phyloP scores from a whole-genome alignment of 1,139 yeast species.

The Spathaspora sp. region DNA sequence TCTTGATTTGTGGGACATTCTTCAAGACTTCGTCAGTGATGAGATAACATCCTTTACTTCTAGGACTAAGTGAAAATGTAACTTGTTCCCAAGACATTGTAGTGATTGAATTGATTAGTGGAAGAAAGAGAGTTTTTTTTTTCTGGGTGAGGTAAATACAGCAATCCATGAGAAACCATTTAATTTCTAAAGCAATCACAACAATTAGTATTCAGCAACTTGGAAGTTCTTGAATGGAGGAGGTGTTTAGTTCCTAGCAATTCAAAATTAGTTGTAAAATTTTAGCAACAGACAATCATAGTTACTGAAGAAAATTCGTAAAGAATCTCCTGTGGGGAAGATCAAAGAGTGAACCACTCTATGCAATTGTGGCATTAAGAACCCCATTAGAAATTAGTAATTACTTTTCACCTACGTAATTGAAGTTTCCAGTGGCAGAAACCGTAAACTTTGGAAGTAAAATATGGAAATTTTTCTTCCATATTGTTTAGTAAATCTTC shows the following conservation, averaged over 20 bases:
- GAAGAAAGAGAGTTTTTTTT: not conserved
- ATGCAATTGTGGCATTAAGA: too few relatives aligned
- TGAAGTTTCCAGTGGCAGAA: not conserved
- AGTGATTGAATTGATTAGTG: not conserved
- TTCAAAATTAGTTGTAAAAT: not conserved
- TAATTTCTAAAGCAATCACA: not conserved
- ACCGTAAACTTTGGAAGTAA: not conserved
- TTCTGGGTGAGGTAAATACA: too few relatives aligned
- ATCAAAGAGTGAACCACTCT: too few relatives aligned
- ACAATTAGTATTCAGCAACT: not conserved
- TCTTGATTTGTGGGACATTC: constrained; percentile 58
- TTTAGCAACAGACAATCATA: too few relatives aligned
- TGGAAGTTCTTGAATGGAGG: not conserved
- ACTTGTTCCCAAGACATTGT: constrained; percentile 50
- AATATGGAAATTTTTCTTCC: not conserved
- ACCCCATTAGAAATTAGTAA: not conserved
- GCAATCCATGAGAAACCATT: not conserved
- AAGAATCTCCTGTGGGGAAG: too few relatives aligned
- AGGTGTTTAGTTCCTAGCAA: not conserved
- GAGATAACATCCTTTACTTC: constrained; percentile 67
- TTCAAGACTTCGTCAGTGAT: constrained; percentile 63
- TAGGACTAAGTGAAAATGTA: constrained; percentile 54
- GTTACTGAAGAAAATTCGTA: too few relatives aligned
- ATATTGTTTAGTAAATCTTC: not conserved
- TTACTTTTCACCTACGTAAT: not conserved